phyloP scores from a whole-genome alignment of 140 eudicot species.

The Ambrosia hybrid region DNA sequence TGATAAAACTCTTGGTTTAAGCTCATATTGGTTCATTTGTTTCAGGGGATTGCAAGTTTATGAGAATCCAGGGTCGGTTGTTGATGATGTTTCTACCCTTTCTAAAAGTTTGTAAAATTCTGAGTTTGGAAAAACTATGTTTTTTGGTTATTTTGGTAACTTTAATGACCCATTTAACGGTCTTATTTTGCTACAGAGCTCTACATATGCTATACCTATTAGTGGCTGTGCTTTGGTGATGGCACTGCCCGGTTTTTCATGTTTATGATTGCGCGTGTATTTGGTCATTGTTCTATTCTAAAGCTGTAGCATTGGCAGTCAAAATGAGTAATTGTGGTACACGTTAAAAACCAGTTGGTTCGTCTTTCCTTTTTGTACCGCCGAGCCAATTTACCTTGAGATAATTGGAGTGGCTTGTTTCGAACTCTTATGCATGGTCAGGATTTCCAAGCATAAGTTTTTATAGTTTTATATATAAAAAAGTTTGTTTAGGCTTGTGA shows the following conservation, averaged over 20 bases:
- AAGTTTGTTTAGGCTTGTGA: too few relatives aligned
- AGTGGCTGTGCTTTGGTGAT: slow-evolving; percentile 24
- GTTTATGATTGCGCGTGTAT: background rate
- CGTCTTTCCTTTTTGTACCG: background rate
- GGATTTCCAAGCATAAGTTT: too few relatives aligned
- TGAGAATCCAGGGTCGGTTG: slow-evolving; percentile 33
- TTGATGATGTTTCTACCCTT: slow-evolving; percentile 17
- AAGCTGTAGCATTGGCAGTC: background rate
- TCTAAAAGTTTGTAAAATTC: slow-evolving; percentile 29
- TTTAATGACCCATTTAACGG: slow-evolving; percentile 19
- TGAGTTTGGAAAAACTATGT: slow-evolving; percentile 15
- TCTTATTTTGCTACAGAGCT: slow-evolving; percentile 32
- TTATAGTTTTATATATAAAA: too few relatives aligned
- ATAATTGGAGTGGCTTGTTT: too few relatives aligned
- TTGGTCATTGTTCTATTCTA: too few relatives aligned
- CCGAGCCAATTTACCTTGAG: too few relatives aligned
- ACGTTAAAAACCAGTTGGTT: background rate
- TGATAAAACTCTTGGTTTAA: background rate
- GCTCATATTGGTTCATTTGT: slow-evolving; percentile 12
- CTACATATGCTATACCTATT: slow-evolving; percentile 24
- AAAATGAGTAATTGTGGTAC: background rate
- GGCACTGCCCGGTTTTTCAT: slow-evolving; percentile 21
- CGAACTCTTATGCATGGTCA: too few relatives aligned
- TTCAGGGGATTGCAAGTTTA: slow-evolving; percentile 36
- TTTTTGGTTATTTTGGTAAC: slow-evolving; percentile 27